Percentiles rank a stretch among this genome's conserved stretches.
These are phyloP conservation scores for Butyriboletus loyo DNA, from an alignment of 768 basidiomycete genomes.

Conservation along the genomic window DNA sequence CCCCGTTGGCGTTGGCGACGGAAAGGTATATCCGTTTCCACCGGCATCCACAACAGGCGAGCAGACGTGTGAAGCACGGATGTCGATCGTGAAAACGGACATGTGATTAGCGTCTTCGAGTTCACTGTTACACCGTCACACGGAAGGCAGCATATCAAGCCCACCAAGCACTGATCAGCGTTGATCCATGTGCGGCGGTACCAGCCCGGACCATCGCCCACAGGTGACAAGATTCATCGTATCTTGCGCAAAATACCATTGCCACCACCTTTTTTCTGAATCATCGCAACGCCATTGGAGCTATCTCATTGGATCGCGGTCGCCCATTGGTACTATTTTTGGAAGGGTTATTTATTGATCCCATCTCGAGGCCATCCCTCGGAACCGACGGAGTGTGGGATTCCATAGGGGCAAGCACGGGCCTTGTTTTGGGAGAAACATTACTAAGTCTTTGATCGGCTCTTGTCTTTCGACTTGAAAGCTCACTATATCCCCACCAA, in stretches of 20 bases:
- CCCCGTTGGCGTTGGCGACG: not conserved
- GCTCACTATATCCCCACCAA: not conserved
- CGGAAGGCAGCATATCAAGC: not conserved
- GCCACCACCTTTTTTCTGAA: not conserved
- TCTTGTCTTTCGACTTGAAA: not conserved
- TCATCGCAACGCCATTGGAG: not conserved
- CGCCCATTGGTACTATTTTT: not conserved
- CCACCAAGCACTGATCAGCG: not conserved
- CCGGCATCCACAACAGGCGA: not conserved
- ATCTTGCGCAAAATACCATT: not conserved
- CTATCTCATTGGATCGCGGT: not conserved
- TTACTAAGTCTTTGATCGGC: not conserved
- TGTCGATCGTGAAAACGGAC: not conserved
- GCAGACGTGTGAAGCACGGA: not conserved
- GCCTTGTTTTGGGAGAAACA: not conserved
- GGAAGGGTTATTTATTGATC: not conserved
- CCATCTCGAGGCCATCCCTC: not conserved
- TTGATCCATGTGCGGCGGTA: not conserved
- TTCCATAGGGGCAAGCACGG: not conserved
- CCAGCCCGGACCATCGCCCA: not conserved
- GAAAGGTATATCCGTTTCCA: not conserved
- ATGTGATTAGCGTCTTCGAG: not conserved
- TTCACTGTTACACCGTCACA: not conserved
- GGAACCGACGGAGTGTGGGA: not conserved
- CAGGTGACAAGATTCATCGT: not conserved